phyloP scores from a whole-genome alignment of 169 alveolate species.

The Amoebophrya sp. region DNA sequence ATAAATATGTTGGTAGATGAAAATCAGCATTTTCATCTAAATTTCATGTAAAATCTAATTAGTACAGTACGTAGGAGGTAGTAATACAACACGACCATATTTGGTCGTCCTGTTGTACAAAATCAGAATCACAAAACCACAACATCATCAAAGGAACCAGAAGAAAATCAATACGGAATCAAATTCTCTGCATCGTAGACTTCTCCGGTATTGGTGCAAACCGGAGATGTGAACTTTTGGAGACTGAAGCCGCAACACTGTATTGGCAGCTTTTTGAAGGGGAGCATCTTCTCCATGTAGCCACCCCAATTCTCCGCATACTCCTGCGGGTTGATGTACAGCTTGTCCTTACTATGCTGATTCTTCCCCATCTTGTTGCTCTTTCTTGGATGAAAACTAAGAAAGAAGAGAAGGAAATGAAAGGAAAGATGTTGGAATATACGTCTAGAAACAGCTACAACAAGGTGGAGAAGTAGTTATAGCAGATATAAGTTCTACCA shows the following conservation, averaged over 20 bases:
- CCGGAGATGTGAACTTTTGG: conserved; percentile 7
- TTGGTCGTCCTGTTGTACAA: too few species aligned
- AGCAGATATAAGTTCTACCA: too few species aligned
- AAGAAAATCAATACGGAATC: neutral
- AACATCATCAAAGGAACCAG: neutral
- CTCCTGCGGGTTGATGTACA: neutral
- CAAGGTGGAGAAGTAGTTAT: too few species aligned
- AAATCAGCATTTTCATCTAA: too few species aligned
- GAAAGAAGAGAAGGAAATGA: too few species aligned
- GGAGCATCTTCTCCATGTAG: neutral
- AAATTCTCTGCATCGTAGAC: neutral
- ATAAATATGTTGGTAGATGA: too few species aligned
- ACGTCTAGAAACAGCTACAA: too few species aligned
- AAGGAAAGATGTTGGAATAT: too few species aligned
- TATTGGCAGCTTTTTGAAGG: neutral
- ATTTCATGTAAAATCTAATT: too few species aligned
- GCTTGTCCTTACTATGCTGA: neutral
- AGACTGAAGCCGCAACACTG: neutral
- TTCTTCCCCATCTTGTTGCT: neutral
- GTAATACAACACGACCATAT: too few species aligned
- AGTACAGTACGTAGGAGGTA: too few species aligned
- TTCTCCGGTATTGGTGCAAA: neutral
- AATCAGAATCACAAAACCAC: too few species aligned
- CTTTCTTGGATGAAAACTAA: neutral
- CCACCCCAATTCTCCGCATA: neutral